Evolutionary conservation across 2,329 filamentous ascomycete genomes (phyloP).

Genomic region (Lachnellula arida): DNA sequence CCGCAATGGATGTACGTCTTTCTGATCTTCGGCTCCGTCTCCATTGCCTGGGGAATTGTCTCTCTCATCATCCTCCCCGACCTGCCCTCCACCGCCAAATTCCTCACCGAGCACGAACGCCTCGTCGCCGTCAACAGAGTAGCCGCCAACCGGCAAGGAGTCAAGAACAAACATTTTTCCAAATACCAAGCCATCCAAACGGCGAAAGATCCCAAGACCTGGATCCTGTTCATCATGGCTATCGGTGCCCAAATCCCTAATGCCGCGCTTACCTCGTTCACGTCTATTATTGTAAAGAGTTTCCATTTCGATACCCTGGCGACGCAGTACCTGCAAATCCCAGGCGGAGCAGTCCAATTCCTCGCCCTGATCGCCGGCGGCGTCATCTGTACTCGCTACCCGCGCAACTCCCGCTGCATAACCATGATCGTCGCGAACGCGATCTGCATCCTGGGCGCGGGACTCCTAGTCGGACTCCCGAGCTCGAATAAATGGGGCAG

Average conservation of each 20-base stretch:
- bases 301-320: slow-evolving; percentile 40
- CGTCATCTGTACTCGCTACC: slow-evolving; percentile 47
- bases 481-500: slow-evolving; percentile 50
- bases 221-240: slow-evolving; percentile 52
- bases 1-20: slow-evolving; percentile 35
- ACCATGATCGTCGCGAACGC: slow-evolving; percentile 53
- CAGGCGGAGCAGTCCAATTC: slow-evolving; percentile 54
- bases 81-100: slow-evolving; percentile 56
- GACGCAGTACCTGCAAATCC: slow-evolving; percentile 55
- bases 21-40: slow-evolving; percentile 35
- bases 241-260: slow-evolving; percentile 51
- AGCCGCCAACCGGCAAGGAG: slow-evolving; percentile 45
- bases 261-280: slow-evolving; percentile 48
- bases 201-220: slow-evolving; percentile 51
- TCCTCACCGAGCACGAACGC: slow-evolving; percentile 53
- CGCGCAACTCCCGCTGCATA: slow-evolving; percentile 44
- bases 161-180: slow-evolving; percentile 49
- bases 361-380: slow-evolving; percentile 47
- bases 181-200: slow-evolving; percentile 44
- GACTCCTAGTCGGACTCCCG: slow-evolving; percentile 47
- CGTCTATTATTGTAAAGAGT: slow-evolving; percentile 22
- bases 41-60: slow-evolving; percentile 48
- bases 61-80: slow-evolving; percentile 58
- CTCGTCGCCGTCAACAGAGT: slow-evolving; percentile 50
- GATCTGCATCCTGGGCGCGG: slow-evolving; percentile 50